Conservation (phyloP, 352 stramenopile species). For the Sclerospora graminicola region DNA sequence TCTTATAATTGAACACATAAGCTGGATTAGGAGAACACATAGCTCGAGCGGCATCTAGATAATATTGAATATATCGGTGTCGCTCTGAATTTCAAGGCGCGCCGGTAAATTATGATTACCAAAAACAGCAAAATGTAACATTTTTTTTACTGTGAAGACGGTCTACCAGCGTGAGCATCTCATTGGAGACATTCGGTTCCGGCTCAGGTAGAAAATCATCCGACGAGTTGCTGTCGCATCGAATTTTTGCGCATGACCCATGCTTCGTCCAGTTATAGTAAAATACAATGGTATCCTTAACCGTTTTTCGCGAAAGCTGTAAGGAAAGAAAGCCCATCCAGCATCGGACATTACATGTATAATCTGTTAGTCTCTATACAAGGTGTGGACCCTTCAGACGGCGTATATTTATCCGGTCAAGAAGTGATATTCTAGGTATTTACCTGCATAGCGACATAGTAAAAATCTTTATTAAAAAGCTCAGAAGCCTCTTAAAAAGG, state of each 20-base stretch:
- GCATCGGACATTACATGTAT: not conserved
- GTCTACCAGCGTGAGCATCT: slow-evolving; percentile 53
- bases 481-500: slow-evolving; percentile 71
- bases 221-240: slow-evolving; percentile 21
- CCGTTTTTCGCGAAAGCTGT: slow-evolving; percentile 51
- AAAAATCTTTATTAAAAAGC: slow-evolving; percentile 67
- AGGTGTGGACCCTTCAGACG: no score
- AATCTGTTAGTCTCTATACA: no score
- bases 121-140: not conserved
- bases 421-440: no score
- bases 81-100: slow-evolving; percentile 26
- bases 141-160: slow-evolving; percentile 42
- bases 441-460: slow-evolving; percentile 62
- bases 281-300: slow-evolving; percentile 59
- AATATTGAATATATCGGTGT: slow-evolving; percentile 59
- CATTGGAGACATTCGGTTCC: slow-evolving; percentile 39
- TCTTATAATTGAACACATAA: slow-evolving; percentile 35
- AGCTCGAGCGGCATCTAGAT: slow-evolving; percentile 42
- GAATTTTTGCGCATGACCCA: slow-evolving; percentile 30
- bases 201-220: slow-evolving; percentile 44
- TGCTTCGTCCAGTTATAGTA: slow-evolving; percentile 87
- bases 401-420: no score
- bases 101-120: not conserved
- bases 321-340: not conserved
- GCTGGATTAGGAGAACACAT: slow-evolving; percentile 34